Conservation (phyloP, 306 rosid genomes). For the Castanopsis chinensis region DNA sequence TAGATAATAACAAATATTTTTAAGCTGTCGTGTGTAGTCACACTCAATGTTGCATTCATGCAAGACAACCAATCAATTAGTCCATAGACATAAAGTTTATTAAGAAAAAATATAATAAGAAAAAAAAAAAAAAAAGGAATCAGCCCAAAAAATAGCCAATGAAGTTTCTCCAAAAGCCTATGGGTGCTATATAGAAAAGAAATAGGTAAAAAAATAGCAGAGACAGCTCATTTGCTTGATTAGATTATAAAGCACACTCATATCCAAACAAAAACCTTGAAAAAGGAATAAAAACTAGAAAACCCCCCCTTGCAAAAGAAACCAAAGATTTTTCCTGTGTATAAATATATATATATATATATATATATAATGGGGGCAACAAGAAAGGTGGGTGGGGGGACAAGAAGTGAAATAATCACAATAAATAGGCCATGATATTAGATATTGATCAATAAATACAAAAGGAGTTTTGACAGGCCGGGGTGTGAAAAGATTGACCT, state of each 20-base stretch:
- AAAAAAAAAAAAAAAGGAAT: conserved; percentile 16
- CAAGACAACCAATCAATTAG: conserved; percentile 69
- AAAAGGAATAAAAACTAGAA: neutral
- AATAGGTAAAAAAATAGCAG: conserved; percentile 2
- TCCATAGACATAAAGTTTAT: conserved; percentile 41
- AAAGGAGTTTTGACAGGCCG: conserved; percentile 49
- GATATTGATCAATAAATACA: conserved; percentile 51
- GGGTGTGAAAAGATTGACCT: conserved; percentile 65
- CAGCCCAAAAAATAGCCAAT: conserved; percentile 36
- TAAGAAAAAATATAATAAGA: conserved; percentile 8
- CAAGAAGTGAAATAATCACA: conserved; percentile 31
- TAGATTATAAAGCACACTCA: conserved; percentile 1
- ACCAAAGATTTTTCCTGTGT: neutral
- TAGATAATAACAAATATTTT: conserved; percentile 38
- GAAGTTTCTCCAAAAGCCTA: conserved; percentile 34
- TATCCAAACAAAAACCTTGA: conserved; percentile 17
- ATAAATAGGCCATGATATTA: conserved; percentile 56
- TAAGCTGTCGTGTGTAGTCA: conserved; percentile 62
- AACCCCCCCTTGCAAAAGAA: conserved; percentile 7
- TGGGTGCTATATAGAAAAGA: conserved; percentile 14
- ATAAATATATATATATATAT: neutral
- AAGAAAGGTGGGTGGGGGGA: conserved; percentile 39
- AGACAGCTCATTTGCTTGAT: conserved; percentile 34
- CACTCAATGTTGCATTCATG: conserved; percentile 70
- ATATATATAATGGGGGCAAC: conserved; percentile 23